These are phyloP conservation scores for Taphrina communis DNA, from an alignment of 1,139 yeast species.

Conservation along the genomic window DNA sequence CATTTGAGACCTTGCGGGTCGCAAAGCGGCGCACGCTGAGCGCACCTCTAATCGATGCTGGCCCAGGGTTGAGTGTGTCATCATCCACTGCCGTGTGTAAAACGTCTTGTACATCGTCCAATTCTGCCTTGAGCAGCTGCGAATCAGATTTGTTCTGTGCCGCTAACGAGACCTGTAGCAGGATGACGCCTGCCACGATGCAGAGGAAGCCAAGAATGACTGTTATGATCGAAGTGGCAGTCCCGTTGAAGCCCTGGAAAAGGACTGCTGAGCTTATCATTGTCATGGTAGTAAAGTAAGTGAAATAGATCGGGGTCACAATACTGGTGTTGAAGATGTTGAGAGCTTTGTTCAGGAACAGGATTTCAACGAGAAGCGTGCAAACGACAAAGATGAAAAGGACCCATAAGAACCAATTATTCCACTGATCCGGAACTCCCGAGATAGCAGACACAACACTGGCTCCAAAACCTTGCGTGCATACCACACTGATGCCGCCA, in stretches of 20 bases:
- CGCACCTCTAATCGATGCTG: conserved; percentile 39
- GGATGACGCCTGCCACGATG: conserved; percentile 42
- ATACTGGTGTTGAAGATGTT: conserved; percentile 45
- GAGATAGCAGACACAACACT: conserved; percentile 44
- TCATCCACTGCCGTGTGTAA: conserved; percentile 26
- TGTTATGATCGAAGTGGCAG: conserved; percentile 41
- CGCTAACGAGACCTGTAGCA: conserved; percentile 43
- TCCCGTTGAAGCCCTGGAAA: conserved; percentile 44
- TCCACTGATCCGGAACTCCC: conserved; percentile 43
- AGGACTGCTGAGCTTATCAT: conserved; percentile 45
- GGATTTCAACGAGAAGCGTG: conserved; percentile 43
- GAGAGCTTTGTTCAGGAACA: conserved; percentile 45
- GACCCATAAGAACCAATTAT: conserved; percentile 45
- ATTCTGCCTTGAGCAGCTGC: conserved; percentile 36
- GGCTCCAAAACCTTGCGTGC: conserved; percentile 45
- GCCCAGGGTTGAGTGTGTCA: conserved; percentile 35
- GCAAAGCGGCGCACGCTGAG: conserved; percentile 31
- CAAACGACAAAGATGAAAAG: conserved; percentile 42
- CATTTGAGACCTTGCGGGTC: conserved; percentile 30
- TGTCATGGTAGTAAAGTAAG: conserved; percentile 43
- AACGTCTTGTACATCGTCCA: conserved; percentile 41
- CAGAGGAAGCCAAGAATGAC: conserved; percentile 43
- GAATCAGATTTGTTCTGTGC: conserved; percentile 41
- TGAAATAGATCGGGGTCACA: conserved; percentile 45
- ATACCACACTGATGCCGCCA: conserved; percentile 45